phyloP scores from a whole-genome alignment of 805 yeast species.

The Starmerella riodocensis region DNA sequence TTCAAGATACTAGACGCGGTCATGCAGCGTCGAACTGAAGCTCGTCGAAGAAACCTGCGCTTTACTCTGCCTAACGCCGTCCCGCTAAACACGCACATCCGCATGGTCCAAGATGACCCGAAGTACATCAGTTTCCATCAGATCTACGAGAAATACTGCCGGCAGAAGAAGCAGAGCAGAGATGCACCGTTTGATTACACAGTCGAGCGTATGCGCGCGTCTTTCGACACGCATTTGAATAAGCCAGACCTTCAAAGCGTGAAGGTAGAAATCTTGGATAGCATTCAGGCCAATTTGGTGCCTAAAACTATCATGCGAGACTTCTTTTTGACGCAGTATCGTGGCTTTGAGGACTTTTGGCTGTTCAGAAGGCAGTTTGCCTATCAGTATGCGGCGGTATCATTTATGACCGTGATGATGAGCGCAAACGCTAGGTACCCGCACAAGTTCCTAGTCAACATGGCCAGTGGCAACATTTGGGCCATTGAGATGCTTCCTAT shows the following conservation, averaged over 20 bases:
- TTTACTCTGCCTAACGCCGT: slow-evolving; percentile 84
- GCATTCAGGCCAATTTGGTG: slow-evolving; percentile 75
- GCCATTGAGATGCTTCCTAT: slow-evolving; percentile 88
- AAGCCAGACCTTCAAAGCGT: slow-evolving; percentile 83
- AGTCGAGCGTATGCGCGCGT: slow-evolving; percentile 74
- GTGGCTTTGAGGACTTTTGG: slow-evolving; percentile 90
- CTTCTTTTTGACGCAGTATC: slow-evolving; percentile 56
- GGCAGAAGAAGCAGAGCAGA: slow-evolving; percentile 53
- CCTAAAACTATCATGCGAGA: slow-evolving; percentile 74
- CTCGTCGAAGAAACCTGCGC: slow-evolving; percentile 70
- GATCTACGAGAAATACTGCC: slow-evolving; percentile 79
- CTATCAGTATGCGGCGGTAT: slow-evolving; percentile 84
- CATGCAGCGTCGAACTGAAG: slow-evolving; percentile 67
- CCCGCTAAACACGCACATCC: slow-evolving; percentile 87
- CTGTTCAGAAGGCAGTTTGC: slow-evolving; percentile 89
- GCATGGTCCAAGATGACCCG: slow-evolving; percentile 74
- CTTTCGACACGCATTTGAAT: slow-evolving; percentile 85
- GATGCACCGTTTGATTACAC: slow-evolving; percentile 86
- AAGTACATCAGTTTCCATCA: slow-evolving; percentile 63
- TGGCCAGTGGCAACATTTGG: slow-evolving; percentile 76
- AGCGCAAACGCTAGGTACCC: slow-evolving; percentile 88
- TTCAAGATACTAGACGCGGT: slow-evolving; percentile 80
- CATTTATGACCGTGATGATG: slow-evolving; percentile 88
- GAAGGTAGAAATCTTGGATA: slow-evolving; percentile 79
- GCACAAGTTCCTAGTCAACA: slow-evolving; percentile 74